Conservation (phyloP, 768 basidiomycete genomes). For the Kwoniella sp. region DNA sequence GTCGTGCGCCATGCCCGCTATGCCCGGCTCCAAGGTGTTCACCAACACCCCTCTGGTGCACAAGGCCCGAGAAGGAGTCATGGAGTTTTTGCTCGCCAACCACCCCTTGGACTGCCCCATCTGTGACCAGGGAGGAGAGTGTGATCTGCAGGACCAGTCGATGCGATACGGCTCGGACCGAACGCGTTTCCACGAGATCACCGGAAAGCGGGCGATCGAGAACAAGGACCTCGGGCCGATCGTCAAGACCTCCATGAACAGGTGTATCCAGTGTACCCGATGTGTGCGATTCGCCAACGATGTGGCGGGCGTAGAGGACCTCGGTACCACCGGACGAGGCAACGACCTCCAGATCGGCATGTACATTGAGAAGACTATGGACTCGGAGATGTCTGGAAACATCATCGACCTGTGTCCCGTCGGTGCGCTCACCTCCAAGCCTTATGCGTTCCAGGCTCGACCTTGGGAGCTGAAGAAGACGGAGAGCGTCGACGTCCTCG, state of each 20-base stretch:
- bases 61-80: slow-evolving; percentile 81
- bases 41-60: slow-evolving; percentile 77
- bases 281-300: slow-evolving; percentile 99
- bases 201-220: slow-evolving; percentile 95
- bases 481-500: slow-evolving; percentile 90
- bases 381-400: slow-evolving; percentile 96
- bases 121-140: slow-evolving; percentile 98
- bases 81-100: slow-evolving; percentile 97
- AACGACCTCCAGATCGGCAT: slow-evolving; percentile 98
- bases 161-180: slow-evolving; percentile 99
- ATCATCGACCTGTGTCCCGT: slow-evolving; percentile 96
- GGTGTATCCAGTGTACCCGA: slow-evolving; percentile 98
- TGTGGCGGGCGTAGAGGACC: slow-evolving; percentile 94
- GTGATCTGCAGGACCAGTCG: slow-evolving; percentile 96
- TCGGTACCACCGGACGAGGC: slow-evolving; percentile 93
- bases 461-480: slow-evolving; percentile 99
- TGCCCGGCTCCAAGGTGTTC: slow-evolving; percentile 87
- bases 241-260: slow-evolving; percentile 97
- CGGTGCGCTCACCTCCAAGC: slow-evolving; percentile 95
- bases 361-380: slow-evolving; percentile 95
- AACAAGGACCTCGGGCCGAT: slow-evolving; percentile 97
- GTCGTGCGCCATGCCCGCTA: slow-evolving; percentile 96
- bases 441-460: slow-evolving; percentile 93
- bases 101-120: slow-evolving; percentile 98
- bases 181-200: slow-evolving; percentile 94